Conservation (phyloP, 371 early-diverging fungal species). For the Apophysomyces sp. region DNA sequence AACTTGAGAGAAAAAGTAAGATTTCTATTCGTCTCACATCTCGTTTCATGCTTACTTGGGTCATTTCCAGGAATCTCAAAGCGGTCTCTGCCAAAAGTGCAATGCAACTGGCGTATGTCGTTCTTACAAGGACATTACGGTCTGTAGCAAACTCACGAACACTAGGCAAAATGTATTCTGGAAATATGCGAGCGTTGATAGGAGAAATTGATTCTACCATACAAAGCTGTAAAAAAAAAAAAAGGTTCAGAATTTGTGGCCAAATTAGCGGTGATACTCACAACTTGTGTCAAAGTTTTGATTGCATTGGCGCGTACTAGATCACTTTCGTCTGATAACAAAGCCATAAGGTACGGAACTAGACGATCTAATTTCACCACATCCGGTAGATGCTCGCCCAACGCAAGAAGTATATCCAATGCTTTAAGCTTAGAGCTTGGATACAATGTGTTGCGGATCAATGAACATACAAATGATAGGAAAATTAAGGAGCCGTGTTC, state of each 20-base stretch:
- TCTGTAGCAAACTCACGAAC: slow-evolving; percentile 71
- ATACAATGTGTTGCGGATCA: slow-evolving; percentile 69
- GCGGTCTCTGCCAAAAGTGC: slow-evolving; percentile 80
- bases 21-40: not conserved
- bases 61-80: slow-evolving; percentile 69
- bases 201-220: slow-evolving; percentile 77
- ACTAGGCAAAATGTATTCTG: slow-evolving; percentile 85
- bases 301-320: slow-evolving; percentile 77
- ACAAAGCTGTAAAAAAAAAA: slow-evolving; percentile 49
- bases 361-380: slow-evolving; percentile 79
- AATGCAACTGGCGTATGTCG: slow-evolving; percentile 81
- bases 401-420: slow-evolving; percentile 71
- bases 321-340: slow-evolving; percentile 69
- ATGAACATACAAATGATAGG: slow-evolving; percentile 65
- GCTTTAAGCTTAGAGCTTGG: slow-evolving; percentile 76
- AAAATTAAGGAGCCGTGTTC: slow-evolving; percentile 66
- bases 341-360: slow-evolving; percentile 78
- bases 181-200: slow-evolving; percentile 84
- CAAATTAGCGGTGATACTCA: slow-evolving; percentile 22
- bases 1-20: slow-evolving; percentile 25
- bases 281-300: slow-evolving; percentile 74
- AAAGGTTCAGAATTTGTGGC: not conserved
- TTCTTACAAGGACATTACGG: slow-evolving; percentile 75
- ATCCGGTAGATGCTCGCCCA: slow-evolving; percentile 70
- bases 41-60: slow-evolving; percentile 41